A percentile compares a stretch with the other conserved stretches of the same genome.
Conservation (phyloP, 805 yeast genomes). For the Saturnispora saitoi region DNA sequence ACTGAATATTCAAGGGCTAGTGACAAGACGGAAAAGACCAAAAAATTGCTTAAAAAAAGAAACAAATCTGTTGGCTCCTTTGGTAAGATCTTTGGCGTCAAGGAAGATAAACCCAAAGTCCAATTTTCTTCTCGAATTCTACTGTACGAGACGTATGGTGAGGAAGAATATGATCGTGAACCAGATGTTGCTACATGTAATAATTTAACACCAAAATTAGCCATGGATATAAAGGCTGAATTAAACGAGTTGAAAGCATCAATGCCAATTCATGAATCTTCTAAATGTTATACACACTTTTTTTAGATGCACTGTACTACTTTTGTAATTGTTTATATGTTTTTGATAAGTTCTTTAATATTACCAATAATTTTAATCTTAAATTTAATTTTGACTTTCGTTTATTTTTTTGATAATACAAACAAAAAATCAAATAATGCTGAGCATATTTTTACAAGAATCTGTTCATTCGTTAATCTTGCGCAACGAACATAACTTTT, state of each 20-base stretch:
- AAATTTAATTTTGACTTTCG: neutral
- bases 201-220: constrained; percentile 77
- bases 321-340: neutral
- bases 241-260: constrained; percentile 67
- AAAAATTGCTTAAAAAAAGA: constrained; percentile 14
- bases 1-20: neutral
- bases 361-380: neutral
- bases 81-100: constrained; percentile 12
- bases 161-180: constrained; percentile 81
- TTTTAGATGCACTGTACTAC: constrained; percentile 33
- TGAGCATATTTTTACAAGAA: neutral
- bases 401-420: too few species aligned
- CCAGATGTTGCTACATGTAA: constrained; percentile 93
- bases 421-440: too few species aligned
- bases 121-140: constrained; percentile 75
- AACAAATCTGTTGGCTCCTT: constrained; percentile 18
- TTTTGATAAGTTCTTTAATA: neutral
- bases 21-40: constrained; percentile 6
- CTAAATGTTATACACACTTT: constrained; percentile 78
- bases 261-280: constrained; percentile 78
- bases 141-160: constrained; percentile 76
- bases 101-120: constrained; percentile 19
- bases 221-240: constrained; percentile 80
- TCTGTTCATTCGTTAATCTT: neutral
- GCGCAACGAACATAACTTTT: neutral